Percentiles rank a stretch among this genome's conserved stretches.
Evolutionary conservation across 441 rosid species (phyloP).

Genomic region (Omphalea diandra): DNA sequence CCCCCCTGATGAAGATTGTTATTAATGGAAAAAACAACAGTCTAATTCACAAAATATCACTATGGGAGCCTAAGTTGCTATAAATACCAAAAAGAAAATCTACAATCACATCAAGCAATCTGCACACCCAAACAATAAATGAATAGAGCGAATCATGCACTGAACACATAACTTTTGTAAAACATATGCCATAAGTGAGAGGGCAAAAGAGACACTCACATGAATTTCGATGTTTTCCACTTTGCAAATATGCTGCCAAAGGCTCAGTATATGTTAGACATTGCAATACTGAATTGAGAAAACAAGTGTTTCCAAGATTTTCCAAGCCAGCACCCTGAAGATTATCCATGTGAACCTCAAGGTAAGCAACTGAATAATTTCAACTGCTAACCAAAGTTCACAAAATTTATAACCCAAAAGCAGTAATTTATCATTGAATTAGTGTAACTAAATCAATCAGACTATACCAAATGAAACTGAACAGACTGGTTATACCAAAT

Average conservation of each 20-base stretch:
- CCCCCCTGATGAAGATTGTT: not conserved
- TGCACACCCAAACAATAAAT: not conserved
- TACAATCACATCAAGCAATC: not conserved
- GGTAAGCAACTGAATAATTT: slow-evolving; percentile 10
- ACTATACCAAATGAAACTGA: not conserved
- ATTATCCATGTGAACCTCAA: slow-evolving; percentile 19
- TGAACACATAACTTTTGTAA: not conserved
- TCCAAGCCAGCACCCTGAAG: slow-evolving; percentile 92
- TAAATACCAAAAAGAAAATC: not conserved
- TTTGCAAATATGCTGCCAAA: slow-evolving; percentile 80
- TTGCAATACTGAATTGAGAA: slow-evolving; percentile 89
- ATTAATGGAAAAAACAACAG: not conserved
- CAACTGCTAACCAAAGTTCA: slow-evolving; percentile 4
- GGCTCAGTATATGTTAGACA: slow-evolving; percentile 97
- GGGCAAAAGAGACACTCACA: slow-evolving; percentile 50
- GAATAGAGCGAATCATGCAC: not conserved
- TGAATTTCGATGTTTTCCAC: slow-evolving; percentile 73
- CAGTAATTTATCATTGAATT: not conserved
- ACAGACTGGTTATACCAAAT: too few relatives aligned
- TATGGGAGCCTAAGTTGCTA: not conserved
- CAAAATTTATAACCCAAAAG: not conserved
- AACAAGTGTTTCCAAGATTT: slow-evolving; percentile 97
- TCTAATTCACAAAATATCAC: not conserved
- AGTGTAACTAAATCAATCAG: not conserved
- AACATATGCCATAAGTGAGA: not conserved